Evolutionary conservation across 176 grass and related monocot species (phyloP).

Genomic region (barley (Hordeum vulgare)): MorexV3_pseudomolecules_assembly NC_058522.1:472737097-472737596

Average conservation of each 20-base stretch:
- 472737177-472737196: conserved; percentile 41
- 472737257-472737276: neutral
- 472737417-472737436: conserved; percentile 61
- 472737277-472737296: conserved; percentile 2
- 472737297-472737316: neutral
- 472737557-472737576: conserved; percentile 53
- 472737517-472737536: conserved; percentile 52
- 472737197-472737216: conserved; percentile 27
- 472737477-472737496: conserved; percentile 54
- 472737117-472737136: conserved; percentile 65
- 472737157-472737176: conserved; percentile 40
- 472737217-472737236: conserved; percentile 50
- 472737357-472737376: conserved; percentile 59
- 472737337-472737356: conserved; percentile 47
- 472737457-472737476: conserved; percentile 54
- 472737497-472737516: conserved; percentile 60
- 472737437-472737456: conserved; percentile 40
- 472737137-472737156: conserved; percentile 77
- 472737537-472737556: conserved; percentile 90
- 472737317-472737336: neutral
- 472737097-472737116: conserved; percentile 51
- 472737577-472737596: conserved; percentile 60
- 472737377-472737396: conserved; percentile 61
- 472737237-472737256: conserved; percentile 56
- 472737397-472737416: conserved; percentile 55